Evolutionary conservation across 2,329 filamentous ascomycete genomes (phyloP), one percentile per base, ranked within the genome.

Genomic region (Penicillium hordei): DNA sequence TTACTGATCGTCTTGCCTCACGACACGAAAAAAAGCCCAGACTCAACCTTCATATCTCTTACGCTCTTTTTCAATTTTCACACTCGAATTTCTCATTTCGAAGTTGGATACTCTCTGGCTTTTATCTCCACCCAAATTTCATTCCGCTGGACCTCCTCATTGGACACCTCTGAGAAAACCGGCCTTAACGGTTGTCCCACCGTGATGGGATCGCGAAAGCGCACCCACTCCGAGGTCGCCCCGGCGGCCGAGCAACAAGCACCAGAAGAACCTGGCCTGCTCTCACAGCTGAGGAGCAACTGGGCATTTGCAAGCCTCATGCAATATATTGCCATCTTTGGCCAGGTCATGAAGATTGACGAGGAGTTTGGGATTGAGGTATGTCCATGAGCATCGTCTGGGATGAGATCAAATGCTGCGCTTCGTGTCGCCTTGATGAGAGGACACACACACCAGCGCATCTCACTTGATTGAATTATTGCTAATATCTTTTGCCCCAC

Each of bases 271-370:
- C 66, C 70, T 55, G 73, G 72, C 33, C 67, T 86, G 54, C 80
- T 95, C 29, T 79, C 86, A 58, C 86, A 82, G 64, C 83, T 97
- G 65, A 86, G 93, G 62, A 94, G 90, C 72, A 92, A 90, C 83
- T 97, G 93, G 93, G 90, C 97, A 75, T 97, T 97, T 76, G 91
- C 93, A 60, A 93, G 92, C 70, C 79, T 97, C 8, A 92, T 89
- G 78, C 93, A 99, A 77, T 99, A 92, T 83, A 90, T 97, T 60
- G 90, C 88, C 73, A 85, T 93, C 40, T 99, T 99, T 75, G 93
- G 93, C 60, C 87, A 89, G 68, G 87, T 87, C 43, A 87, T 96
- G 73, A 97, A 96, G 78, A 90, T 97, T 64, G 89, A 94, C 67
- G 89, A 95, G 61, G 87, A 89, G 70, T 83, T 97, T 62, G 91